Percentiles rank a stretch among this genome's conserved stretches.
These are phyloP conservation scores for Salix exigua DNA, from an alignment of 345 rosid genomes.

Conservation along the genomic window DNA sequence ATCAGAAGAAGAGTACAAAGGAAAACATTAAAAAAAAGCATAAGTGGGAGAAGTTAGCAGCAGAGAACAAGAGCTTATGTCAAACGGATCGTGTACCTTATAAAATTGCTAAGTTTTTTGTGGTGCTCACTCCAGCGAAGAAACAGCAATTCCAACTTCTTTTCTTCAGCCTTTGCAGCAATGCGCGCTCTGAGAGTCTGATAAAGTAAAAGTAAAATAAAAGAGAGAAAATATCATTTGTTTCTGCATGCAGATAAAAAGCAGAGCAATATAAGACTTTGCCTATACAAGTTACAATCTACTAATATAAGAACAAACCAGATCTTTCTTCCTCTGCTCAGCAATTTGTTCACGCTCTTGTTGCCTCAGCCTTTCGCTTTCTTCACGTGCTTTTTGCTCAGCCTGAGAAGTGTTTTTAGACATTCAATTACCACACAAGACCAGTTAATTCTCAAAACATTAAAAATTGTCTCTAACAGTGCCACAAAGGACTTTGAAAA, in stretches of 20 bases:
- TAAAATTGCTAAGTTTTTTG: slow-evolving; percentile 78
- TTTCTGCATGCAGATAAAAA: not conserved
- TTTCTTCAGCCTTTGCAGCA: slow-evolving; percentile 94
- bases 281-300: not conserved
- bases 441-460: not conserved
- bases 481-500: not conserved
- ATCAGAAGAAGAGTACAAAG: slow-evolving; percentile 8
- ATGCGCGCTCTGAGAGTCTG: slow-evolving; percentile 92
- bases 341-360: slow-evolving; percentile 82
- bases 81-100: slow-evolving; percentile 51
- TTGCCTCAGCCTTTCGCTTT: slow-evolving; percentile 82
- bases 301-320: slow-evolving; percentile 49
- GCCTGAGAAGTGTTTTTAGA: slow-evolving; percentile 44
- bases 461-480: not conserved
- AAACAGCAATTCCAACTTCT: slow-evolving; percentile 91
- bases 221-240: not conserved
- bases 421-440: not conserved
- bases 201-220: slow-evolving; percentile 1
- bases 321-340: slow-evolving; percentile 82
- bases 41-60: not conserved
- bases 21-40: slow-evolving; percentile 11
- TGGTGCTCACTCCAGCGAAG: slow-evolving; percentile 96
- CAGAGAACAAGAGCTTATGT: not conserved
- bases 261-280: not conserved
- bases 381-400: slow-evolving; percentile 85